Conservation (phyloP, 495 filamentous ascomycete species). For the Penicillium angulare region DNA sequence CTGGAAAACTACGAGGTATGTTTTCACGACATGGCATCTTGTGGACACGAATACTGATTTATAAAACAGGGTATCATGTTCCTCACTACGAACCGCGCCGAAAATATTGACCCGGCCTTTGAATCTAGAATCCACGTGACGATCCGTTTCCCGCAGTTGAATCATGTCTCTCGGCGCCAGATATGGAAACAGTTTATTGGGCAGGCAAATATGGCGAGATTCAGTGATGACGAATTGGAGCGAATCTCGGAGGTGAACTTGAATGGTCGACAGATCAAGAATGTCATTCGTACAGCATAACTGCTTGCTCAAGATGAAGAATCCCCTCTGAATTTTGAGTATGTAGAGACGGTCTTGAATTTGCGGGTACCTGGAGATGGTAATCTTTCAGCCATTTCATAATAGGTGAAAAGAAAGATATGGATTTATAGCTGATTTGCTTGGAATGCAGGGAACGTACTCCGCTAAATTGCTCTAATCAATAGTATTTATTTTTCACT, state of each 20-base stretch:
- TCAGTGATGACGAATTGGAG: constrained; percentile 32
- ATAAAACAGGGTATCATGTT: constrained; percentile 58
- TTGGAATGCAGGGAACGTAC: too few relatives aligned
- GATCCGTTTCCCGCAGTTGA: constrained; percentile 44
- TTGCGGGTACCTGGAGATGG: too few relatives aligned
- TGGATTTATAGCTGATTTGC: too few relatives aligned
- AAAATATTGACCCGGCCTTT: constrained; percentile 51
- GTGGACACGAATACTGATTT: background rate
- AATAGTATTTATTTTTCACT: too few relatives aligned
- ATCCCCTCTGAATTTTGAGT: constrained; percentile 10
- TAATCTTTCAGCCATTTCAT: too few relatives aligned
- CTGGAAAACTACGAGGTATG: constrained; percentile 49
- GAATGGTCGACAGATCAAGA: constrained; percentile 49
- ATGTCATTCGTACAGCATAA: constrained; percentile 45
- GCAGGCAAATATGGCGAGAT: constrained; percentile 19
- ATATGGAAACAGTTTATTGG: constrained; percentile 32
- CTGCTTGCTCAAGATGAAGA: constrained; percentile 22
- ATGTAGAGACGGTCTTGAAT: constrained; percentile 17
- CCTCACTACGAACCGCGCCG: constrained; percentile 55
- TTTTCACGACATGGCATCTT: constrained; percentile 23
- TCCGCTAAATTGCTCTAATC: too few relatives aligned
- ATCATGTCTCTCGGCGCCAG: constrained; percentile 21
- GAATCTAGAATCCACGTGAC: constrained; percentile 51
- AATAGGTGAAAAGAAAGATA: too few relatives aligned
- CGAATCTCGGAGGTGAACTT: constrained; percentile 12